Percentiles rank a stretch among this genome's conserved stretches.
These are phyloP conservation scores for Neurospora sp. DNA, from an alignment of 2,329 filamentous ascomycete genomes.

Conservation along the genomic window DNA sequence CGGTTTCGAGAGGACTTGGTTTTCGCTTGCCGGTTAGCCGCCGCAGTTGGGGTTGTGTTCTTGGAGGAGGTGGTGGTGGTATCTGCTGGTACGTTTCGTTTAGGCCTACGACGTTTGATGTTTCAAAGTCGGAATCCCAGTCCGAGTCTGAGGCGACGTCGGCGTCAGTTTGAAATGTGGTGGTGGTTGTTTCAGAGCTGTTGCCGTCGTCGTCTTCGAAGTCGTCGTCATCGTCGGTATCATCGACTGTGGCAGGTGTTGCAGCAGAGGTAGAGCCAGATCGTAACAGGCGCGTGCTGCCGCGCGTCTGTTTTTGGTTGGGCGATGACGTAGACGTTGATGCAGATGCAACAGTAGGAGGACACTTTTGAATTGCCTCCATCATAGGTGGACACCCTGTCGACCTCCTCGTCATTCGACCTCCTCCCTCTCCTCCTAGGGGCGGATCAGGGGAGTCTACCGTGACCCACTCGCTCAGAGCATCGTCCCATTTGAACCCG, in stretches of 20 bases:
- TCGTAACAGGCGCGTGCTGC: neutral
- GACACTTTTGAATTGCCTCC: neutral
- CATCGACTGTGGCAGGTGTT: neutral
- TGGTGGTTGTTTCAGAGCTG: constrained; percentile 1
- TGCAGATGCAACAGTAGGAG: neutral
- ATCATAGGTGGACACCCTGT: neutral
- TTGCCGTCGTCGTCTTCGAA: neutral
- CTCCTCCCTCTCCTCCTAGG: neutral
- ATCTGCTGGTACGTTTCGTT: neutral
- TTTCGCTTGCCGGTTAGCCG: neutral
- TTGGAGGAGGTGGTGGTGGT: neutral
- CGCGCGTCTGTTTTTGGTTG: neutral
- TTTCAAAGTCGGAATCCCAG: neutral
- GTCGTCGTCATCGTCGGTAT: neutral
- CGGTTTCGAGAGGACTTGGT: neutral
- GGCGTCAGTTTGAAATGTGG: neutral
- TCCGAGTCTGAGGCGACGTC: neutral
- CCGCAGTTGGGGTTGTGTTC: neutral
- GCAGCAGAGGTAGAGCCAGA: neutral
- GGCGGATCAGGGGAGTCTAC: constrained; percentile 7
- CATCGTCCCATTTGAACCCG: constrained; percentile 27
- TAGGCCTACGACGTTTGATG: neutral
- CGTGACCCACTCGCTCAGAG: constrained; percentile 29
- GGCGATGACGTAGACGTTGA: neutral
- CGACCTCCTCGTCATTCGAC: neutral